phyloP scores from a whole-genome alignment of 192 early-diverging fungal species.

The Entomortierella lignicola region DNA sequence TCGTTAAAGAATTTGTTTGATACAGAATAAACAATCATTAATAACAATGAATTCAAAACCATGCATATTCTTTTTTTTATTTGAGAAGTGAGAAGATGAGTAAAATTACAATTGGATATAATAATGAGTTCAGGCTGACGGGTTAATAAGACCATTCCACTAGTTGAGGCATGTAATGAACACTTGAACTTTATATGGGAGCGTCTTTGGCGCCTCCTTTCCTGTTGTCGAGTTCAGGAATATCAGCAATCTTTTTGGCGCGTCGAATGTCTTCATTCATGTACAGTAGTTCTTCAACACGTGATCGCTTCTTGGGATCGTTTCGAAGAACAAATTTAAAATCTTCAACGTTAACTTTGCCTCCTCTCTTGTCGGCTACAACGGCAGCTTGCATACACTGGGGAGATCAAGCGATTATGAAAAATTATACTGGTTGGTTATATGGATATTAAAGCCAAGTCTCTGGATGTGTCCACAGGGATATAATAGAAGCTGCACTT shows the following conservation, averaged over 20 bases:
- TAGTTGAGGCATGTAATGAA: too few relatives aligned
- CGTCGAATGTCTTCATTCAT: conserved; percentile 81
- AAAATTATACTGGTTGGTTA: neutral
- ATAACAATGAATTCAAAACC: too few relatives aligned
- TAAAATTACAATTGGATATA: conserved; percentile 13
- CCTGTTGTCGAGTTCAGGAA: conserved; percentile 49
- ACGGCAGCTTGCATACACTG: conserved; percentile 69
- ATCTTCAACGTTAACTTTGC: conserved; percentile 77
- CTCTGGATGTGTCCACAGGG: too few relatives aligned
- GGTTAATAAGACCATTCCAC: too few relatives aligned
- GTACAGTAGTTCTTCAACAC: conserved; percentile 84
- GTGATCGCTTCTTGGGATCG: conserved; percentile 85
- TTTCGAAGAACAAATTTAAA: conserved; percentile 80
- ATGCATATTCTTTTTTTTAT: neutral
- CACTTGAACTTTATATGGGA: conserved; percentile 10
- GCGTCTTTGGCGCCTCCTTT: conserved; percentile 42
- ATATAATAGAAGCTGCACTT: conserved; percentile 17
- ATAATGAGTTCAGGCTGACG: too few relatives aligned
- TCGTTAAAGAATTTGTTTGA: conserved; percentile 6
- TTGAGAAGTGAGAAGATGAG: too few relatives aligned
- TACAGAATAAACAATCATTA: too few relatives aligned
- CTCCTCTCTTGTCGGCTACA: conserved; percentile 58
- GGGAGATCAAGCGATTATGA: neutral
- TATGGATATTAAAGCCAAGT: neutral
- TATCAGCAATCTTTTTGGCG: conserved; percentile 61